Conservation (phyloP, 1,139 yeast species). For the Saccharomycopsis hybrid region DNA sequence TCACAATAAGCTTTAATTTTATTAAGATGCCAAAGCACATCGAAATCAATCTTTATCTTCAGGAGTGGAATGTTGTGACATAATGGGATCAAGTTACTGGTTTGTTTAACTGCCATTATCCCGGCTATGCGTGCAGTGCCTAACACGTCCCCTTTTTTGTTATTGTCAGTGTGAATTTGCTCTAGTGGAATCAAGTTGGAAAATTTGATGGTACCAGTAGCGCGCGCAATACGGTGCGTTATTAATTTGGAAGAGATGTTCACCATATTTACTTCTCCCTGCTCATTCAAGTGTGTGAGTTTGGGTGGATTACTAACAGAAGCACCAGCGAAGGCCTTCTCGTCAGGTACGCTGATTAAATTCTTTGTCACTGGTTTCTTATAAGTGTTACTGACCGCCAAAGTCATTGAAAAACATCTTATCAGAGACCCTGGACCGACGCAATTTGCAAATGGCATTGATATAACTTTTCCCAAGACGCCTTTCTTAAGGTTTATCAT, state of each 20-base stretch:
- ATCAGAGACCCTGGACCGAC: too few relatives aligned
- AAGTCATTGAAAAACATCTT: too few relatives aligned
- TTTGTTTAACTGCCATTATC: constrained; percentile 43
- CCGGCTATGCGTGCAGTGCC: constrained; percentile 43
- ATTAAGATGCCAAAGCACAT: constrained; percentile 21
- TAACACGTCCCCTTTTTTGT: constrained; percentile 46
- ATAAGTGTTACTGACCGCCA: too few relatives aligned
- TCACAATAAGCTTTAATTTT: constrained; percentile 29
- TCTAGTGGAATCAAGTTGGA: constrained; percentile 28
- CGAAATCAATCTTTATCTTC: constrained; percentile 31
- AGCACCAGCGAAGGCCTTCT: too few relatives aligned
- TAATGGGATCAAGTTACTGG: constrained; percentile 39
- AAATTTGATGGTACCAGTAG: constrained; percentile 39
- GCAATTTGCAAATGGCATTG: too few relatives aligned
- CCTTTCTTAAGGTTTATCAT: too few relatives aligned
- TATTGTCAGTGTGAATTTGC: constrained; percentile 30
- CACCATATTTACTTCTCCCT: constrained; percentile 41
- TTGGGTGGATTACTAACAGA: too few relatives aligned
- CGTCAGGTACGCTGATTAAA: too few relatives aligned
- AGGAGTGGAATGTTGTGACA: constrained; percentile 42
- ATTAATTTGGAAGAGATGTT: constrained; percentile 34
- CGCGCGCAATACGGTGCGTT: constrained; percentile 37
- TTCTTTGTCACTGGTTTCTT: too few relatives aligned
- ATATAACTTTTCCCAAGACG: too few relatives aligned
- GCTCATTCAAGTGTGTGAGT: constrained; percentile 33